These are phyloP conservation scores for Penicillium egyptiacum DNA, from an alignment of 495 filamentous ascomycete species.

Conservation along the genomic window DNA sequence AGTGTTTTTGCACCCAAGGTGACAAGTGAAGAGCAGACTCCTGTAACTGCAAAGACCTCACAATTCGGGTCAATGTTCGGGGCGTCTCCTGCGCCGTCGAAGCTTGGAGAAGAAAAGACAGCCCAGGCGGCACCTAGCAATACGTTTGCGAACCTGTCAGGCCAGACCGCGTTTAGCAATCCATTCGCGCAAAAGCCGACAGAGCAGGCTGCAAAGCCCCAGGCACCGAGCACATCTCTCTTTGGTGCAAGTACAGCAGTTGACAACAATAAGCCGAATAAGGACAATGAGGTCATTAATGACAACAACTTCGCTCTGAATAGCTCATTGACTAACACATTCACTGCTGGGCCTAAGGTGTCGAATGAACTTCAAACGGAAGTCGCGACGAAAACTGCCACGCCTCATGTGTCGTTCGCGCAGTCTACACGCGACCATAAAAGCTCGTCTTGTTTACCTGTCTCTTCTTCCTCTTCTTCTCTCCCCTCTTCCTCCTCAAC, in stretches of 20 bases:
- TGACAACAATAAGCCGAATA: not conserved
- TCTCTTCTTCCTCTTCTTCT: conserved; percentile 4
- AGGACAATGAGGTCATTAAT: not conserved
- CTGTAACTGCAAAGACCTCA: conserved; percentile 5
- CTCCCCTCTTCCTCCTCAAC: not conserved
- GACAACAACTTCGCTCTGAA: not conserved
- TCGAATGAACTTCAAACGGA: not conserved
- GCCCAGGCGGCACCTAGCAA: conserved; percentile 1
- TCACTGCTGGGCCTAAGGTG: not conserved
- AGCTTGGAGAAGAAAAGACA: conserved; percentile 6
- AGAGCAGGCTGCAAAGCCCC: conserved; percentile 4
- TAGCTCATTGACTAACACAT: not conserved
- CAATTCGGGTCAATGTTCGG: conserved; percentile 7
- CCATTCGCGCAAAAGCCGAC: conserved; percentile 11
- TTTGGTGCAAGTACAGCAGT: conserved; percentile 10
- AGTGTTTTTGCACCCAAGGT: conserved; percentile 16
- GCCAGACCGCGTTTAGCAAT: conserved; percentile 2
- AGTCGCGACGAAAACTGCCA: not conserved
- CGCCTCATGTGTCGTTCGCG: not conserved
- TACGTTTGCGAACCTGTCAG: conserved; percentile 10
- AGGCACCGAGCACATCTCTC: conserved; percentile 7
- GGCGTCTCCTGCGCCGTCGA: conserved; percentile 7
- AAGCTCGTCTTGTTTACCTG: conserved; percentile 1
- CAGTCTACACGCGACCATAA: not conserved
- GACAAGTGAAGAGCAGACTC: conserved; percentile 2